These are phyloP conservation scores for Trametes gibbosa DNA, from an alignment of 768 basidiomycete genomes.

Conservation along the genomic window DNA sequence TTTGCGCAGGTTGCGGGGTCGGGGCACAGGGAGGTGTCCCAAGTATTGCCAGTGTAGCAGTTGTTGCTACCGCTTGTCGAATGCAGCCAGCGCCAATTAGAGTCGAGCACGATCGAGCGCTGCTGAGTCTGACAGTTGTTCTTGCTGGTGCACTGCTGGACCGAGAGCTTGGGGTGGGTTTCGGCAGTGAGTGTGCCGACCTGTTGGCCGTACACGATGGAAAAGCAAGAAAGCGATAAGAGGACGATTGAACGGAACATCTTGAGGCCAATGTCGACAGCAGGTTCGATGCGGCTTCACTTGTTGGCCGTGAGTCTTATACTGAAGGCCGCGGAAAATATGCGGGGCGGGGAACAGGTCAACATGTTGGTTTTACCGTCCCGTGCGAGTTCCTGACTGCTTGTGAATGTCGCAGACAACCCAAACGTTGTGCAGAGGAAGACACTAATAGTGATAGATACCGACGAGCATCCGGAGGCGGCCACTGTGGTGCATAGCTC, in stretches of 20 bases:
- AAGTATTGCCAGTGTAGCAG: conserved; percentile 56
- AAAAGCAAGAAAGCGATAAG: conserved; percentile 24
- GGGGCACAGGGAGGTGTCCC: conserved; percentile 51
- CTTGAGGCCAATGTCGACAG: no score
- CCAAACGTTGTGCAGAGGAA: background rate
- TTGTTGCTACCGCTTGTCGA: conserved; percentile 29
- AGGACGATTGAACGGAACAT: conserved; percentile 8
- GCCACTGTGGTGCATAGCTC: background rate
- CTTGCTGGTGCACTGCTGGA: conserved; percentile 44
- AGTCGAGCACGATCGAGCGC: conserved; percentile 40
- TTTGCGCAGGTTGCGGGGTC: conserved; percentile 45
- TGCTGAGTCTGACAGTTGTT: conserved; percentile 35
- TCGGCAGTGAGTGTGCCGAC: conserved; percentile 47
- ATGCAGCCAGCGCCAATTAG: conserved; percentile 37
- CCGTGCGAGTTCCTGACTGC: background rate
- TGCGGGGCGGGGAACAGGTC: background rate
- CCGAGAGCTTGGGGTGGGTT: conserved; percentile 45
- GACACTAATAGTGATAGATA: background rate
- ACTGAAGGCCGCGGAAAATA: conserved; percentile 21
- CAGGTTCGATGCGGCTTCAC: no score
- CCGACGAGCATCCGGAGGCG: conserved; percentile 12
- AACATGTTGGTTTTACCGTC: conserved; percentile 3
- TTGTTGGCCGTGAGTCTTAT: no score
- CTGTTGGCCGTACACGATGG: conserved; percentile 48
- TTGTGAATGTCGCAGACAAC: background rate